Evolutionary conservation across 345 rosid genomes (phyloP).

Genomic region (Firmiana major): DNA sequence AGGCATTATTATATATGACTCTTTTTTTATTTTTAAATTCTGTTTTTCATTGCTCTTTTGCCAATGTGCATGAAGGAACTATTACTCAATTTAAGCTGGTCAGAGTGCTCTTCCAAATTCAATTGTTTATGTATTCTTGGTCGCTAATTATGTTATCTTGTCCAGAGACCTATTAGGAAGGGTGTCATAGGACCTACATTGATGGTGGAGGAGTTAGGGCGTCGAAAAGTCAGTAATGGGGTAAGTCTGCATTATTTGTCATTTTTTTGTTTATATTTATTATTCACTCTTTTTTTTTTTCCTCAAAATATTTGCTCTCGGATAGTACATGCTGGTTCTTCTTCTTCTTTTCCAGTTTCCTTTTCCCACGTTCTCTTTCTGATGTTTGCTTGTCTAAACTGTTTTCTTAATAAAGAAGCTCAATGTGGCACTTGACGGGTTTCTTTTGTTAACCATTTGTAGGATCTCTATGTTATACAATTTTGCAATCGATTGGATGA

Average conservation of each 20-base stretch:
- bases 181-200: conserved; percentile 78
- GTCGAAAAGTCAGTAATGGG: conserved; percentile 56
- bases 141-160: conserved; percentile 2
- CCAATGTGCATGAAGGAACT: background rate
- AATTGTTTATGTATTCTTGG: background rate
- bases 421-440: background rate
- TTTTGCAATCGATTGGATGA: conserved; percentile 80
- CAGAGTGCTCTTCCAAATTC: background rate
- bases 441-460: conserved; percentile 24
- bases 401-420: background rate
- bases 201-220: conserved; percentile 83
- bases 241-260: conserved; percentile 26
- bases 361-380: background rate
- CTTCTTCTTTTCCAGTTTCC: background rate
- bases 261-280: conserved; percentile 2
- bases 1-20: background rate
- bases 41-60: background rate
- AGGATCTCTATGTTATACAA: conserved; percentile 78
- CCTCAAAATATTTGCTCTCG: background rate
- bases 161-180: conserved; percentile 75
- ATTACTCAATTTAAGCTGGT: background rate
- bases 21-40: background rate
- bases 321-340: background rate
- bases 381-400: background rate
- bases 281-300: background rate